These are phyloP conservation scores for Magnolia changhungtana DNA, from an alignment of 164 flowering plant species.

Conservation along the genomic window DNA sequence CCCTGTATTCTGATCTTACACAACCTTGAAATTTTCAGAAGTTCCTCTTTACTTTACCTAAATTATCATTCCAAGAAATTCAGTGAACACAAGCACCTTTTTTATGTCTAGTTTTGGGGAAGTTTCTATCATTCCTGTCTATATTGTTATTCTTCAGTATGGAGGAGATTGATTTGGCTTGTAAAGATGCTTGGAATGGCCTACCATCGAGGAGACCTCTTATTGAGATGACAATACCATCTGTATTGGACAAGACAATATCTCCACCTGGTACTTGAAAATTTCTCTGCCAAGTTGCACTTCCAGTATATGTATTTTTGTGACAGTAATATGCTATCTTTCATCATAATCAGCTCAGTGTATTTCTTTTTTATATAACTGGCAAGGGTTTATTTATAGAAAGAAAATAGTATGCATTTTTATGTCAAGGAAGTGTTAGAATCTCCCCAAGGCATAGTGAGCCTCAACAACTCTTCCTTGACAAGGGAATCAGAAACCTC, in stretches of 20 bases:
- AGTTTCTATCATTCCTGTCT: constrained; percentile 13
- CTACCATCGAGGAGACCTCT: constrained; percentile 78
- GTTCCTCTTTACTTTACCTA: neutral
- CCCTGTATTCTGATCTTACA: too few relatives aligned
- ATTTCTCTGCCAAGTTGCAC: neutral
- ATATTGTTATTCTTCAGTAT: constrained; percentile 29
- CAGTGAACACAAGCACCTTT: neutral
- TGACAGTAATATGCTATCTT: neutral
- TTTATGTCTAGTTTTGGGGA: neutral
- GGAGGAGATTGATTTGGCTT: constrained; percentile 83
- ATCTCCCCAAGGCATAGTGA: neutral
- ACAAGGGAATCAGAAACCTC: neutral
- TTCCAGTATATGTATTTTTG: neutral
- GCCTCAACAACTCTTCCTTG: neutral
- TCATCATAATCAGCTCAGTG: neutral
- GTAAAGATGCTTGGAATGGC: constrained; percentile 80
- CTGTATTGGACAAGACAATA: constrained; percentile 81
- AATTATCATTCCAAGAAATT: neutral
- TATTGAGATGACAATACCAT: constrained; percentile 98
- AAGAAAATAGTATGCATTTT: too few relatives aligned
- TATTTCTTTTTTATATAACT: too few relatives aligned
- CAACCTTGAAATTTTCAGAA: neutral
- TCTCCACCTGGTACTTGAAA: constrained; percentile 75
- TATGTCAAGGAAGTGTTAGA: too few relatives aligned
- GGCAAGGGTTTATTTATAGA: too few relatives aligned